Conservation (phyloP, 2,329 filamentous ascomycete species). For the Penicillium sp. region DNA sequence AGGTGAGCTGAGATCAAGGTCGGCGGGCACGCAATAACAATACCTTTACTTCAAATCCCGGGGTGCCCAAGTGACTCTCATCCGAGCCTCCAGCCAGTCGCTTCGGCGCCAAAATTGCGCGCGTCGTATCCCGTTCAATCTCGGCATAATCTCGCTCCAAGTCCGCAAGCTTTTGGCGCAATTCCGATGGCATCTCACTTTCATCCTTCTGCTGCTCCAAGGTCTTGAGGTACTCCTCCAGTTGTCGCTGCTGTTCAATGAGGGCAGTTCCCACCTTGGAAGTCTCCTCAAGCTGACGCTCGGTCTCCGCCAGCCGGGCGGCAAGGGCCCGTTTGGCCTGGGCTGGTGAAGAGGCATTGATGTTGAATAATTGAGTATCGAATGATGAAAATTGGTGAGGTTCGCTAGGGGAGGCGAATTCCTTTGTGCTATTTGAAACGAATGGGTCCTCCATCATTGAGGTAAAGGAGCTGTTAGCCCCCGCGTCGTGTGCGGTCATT, state of each 20-base stretch:
- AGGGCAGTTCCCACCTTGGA: slow-evolving; percentile 85
- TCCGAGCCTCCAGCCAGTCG: slow-evolving; percentile 72
- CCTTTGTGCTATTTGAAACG: slow-evolving; percentile 47
- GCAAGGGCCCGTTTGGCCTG: slow-evolving; percentile 87
- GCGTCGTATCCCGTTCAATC: slow-evolving; percentile 82
- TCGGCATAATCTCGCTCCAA: slow-evolving; percentile 96
- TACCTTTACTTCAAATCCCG: slow-evolving; percentile 50
- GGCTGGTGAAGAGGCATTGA: slow-evolving; percentile 78
- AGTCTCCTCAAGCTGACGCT: slow-evolving; percentile 85
- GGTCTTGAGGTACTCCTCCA: slow-evolving; percentile 78
- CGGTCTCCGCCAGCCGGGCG: slow-evolving; percentile 88
- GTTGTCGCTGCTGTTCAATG: slow-evolving; percentile 79
- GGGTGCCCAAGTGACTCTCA: slow-evolving; percentile 44
- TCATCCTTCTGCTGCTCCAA: slow-evolving; percentile 76
- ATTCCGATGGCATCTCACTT: slow-evolving; percentile 75
- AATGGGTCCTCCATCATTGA: slow-evolving; percentile 57
- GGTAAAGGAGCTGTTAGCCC: slow-evolving; percentile 19
- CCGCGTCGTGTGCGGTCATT: slow-evolving; percentile 16
- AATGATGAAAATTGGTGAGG: slow-evolving; percentile 77
- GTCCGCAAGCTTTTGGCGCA: slow-evolving; percentile 78
- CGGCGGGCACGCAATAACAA: not conserved
- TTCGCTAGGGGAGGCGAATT: slow-evolving; percentile 41
- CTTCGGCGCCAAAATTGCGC: slow-evolving; percentile 84
- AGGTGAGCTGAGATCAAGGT: slow-evolving; percentile 3
- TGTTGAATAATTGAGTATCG: slow-evolving; percentile 74